These are phyloP conservation scores for Xylaria sp. DNA, from an alignment of 2,329 filamentous ascomycete species.

Conservation along the genomic window DNA sequence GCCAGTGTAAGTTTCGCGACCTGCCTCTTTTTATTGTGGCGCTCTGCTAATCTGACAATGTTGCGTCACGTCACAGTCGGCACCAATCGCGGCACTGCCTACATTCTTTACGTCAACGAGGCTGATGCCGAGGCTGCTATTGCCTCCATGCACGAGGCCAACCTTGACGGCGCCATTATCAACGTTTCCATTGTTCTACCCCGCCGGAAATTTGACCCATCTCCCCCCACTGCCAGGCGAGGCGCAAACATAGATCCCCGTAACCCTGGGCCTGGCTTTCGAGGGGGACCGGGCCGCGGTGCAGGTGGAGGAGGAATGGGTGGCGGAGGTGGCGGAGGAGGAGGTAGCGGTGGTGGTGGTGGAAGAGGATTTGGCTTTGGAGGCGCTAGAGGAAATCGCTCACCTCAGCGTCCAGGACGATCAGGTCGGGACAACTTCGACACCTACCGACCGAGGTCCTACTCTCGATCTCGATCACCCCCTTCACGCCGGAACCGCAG, in stretches of 20 bases:
- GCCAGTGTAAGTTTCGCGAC: slow-evolving; percentile 69
- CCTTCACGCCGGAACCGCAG: slow-evolving; percentile 49
- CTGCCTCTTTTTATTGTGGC: neutral
- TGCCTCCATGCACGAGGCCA: slow-evolving; percentile 97
- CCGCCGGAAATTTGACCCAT: slow-evolving; percentile 81
- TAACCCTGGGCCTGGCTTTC: slow-evolving; percentile 55
- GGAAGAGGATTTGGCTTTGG: slow-evolving; percentile 45
- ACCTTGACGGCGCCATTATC: slow-evolving; percentile 84
- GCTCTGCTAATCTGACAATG: slow-evolving; percentile 17
- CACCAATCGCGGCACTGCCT: slow-evolving; percentile 92
- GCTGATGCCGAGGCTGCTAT: slow-evolving; percentile 88
- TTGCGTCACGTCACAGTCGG: slow-evolving; percentile 66
- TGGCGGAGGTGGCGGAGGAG: slow-evolving; percentile 47
- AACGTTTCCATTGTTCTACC: slow-evolving; percentile 91
- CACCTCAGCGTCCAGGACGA: slow-evolving; percentile 43
- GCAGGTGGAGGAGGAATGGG: slow-evolving; percentile 46
- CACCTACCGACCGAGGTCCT: slow-evolving; percentile 70
- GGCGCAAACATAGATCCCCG: slow-evolving; percentile 69
- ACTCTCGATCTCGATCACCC: slow-evolving; percentile 59
- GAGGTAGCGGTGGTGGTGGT: slow-evolving; percentile 53
- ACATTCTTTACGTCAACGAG: slow-evolving; percentile 84
- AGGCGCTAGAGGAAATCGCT: slow-evolving; percentile 48
- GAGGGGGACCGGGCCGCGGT: slow-evolving; percentile 49
- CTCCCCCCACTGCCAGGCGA: slow-evolving; percentile 77
- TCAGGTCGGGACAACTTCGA: slow-evolving; percentile 57